Evolutionary conservation across 1,139 yeast species (phyloP), one percentile per base, ranked within the genome.

Genomic region (Kodamaea arcana): DNA sequence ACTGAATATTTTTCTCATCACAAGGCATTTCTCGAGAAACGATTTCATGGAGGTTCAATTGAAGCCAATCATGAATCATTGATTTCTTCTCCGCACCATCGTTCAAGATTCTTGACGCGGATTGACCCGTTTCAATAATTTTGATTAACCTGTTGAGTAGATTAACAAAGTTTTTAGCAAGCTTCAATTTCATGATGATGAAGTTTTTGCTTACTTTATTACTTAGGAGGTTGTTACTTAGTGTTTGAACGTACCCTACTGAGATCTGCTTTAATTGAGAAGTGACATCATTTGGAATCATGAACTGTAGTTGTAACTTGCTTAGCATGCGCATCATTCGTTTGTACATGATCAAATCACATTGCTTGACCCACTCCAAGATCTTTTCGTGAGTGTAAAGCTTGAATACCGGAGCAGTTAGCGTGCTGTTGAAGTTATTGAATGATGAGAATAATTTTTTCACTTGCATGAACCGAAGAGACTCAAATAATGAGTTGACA

Each of bases 381-480:
- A 80, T 52, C 4, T 59, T 52, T n/a, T 74, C 74, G 9, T 73
- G 62, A 11, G 68, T 64, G 47, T 81, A 75, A 14, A 86, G 60
- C 44, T 75, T 75, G 50, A 74, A 75, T 24, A 81, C 83, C 2
- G 87, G 86, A 0, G 78, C 66, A 0, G 92, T 78, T 35, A 85
- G 65, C 1, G 78, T 69, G 9, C 80, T 69, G 34, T 72, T 71
- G 55, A 84, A 84, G 6, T 75, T 64, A 11, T 67, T 54, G 34
- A 83, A 60, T 21, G 75, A 62, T 13, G 73, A 62, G 38, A 80
- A 72, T 27, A 87, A 60, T 48, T 75, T 75, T 41, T 76, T 77
- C 37, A 82, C 58, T 43, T 82, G 84, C 78, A 85, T 74, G 51
- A 68, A 80, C 44, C 94, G 66, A 42, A 86, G 60, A 30, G 78